These are phyloP conservation scores for Fusarium lyarnte DNA, from an alignment of 2,329 filamentous ascomycete genomes.

Conservation along the genomic window DNA sequence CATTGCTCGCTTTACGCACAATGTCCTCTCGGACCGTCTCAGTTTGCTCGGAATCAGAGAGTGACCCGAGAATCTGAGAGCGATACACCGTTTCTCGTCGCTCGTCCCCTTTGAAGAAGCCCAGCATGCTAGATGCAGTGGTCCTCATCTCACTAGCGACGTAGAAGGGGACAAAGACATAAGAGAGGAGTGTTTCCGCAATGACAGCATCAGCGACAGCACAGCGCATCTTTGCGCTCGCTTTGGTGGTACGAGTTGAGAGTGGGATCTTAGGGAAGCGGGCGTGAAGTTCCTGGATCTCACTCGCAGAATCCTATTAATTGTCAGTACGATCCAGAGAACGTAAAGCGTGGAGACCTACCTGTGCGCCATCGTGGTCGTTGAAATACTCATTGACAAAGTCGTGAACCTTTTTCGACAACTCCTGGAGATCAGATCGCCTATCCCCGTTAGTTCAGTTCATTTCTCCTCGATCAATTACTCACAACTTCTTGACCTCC, in stretches of 20 bases:
- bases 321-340: background rate
- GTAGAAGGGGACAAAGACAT: constrained; percentile 47
- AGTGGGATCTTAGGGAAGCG: constrained; percentile 42
- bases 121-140: constrained; percentile 33
- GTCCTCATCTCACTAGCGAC: constrained; percentile 25
- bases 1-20: constrained; percentile 40
- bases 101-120: constrained; percentile 40
- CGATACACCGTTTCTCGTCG: constrained; percentile 41
- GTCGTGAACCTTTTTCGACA: constrained; percentile 39
- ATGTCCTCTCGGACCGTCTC: constrained; percentile 38
- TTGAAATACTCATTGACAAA: constrained; percentile 44
- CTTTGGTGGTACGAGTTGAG: constrained; percentile 30
- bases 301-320: constrained; percentile 28
- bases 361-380: constrained; percentile 37
- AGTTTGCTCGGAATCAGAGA: constrained; percentile 29
- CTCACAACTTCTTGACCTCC: constrained; percentile 40
- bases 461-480: background rate
- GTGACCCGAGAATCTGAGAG: constrained; percentile 41
- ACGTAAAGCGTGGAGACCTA: background rate
- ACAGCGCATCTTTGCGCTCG: constrained; percentile 42
- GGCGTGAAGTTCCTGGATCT: constrained; percentile 37
- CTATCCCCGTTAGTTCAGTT: constrained; percentile 16
- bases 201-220: constrained; percentile 44
- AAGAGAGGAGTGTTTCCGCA: constrained; percentile 32
- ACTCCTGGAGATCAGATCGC: constrained; percentile 36